phyloP scores from a whole-genome alignment of 805 yeast genomes.

The Candida nitratophila region DNA sequence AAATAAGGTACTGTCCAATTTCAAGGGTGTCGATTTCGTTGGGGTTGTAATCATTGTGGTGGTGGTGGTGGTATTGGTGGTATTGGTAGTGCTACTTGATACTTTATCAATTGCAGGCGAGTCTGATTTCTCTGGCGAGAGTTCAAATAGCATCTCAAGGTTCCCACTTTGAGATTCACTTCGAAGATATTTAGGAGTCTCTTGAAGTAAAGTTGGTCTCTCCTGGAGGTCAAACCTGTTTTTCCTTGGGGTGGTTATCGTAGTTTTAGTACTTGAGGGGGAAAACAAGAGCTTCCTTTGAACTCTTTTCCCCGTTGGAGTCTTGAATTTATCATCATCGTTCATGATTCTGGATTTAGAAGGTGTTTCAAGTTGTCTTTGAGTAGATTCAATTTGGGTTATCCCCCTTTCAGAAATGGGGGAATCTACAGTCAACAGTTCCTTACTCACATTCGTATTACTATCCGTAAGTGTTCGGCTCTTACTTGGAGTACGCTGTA shows the following conservation, averaged over 20 bases:
- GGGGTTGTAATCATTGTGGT: neutral
- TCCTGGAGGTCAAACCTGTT: no score
- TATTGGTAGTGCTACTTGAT: no score
- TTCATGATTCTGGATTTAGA: slow-evolving; percentile 2
- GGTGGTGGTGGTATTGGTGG: neutral
- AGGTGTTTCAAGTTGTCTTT: neutral
- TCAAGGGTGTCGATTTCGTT: neutral
- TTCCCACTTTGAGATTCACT: slow-evolving; percentile 1
- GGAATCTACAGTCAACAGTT: neutral
- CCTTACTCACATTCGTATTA: neutral
- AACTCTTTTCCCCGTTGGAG: slow-evolving; percentile 20
- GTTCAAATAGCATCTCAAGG: neutral
- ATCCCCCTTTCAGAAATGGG: neutral
- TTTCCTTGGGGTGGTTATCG: no score
- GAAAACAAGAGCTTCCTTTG: slow-evolving; percentile 14
- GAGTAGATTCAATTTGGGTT: no score
- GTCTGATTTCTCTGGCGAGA: neutral
- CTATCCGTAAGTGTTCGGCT: no score
- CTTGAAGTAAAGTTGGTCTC: neutral
- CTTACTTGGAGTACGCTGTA: slow-evolving; percentile 1
- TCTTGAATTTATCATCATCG: slow-evolving; percentile 16
- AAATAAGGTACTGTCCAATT: neutral
- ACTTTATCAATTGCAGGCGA: neutral
- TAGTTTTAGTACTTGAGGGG: no score
- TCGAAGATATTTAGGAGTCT: slow-evolving; percentile 2